phyloP scores from a whole-genome alignment of 345 rosid genomes.

The Sonneratia alba region DNA sequence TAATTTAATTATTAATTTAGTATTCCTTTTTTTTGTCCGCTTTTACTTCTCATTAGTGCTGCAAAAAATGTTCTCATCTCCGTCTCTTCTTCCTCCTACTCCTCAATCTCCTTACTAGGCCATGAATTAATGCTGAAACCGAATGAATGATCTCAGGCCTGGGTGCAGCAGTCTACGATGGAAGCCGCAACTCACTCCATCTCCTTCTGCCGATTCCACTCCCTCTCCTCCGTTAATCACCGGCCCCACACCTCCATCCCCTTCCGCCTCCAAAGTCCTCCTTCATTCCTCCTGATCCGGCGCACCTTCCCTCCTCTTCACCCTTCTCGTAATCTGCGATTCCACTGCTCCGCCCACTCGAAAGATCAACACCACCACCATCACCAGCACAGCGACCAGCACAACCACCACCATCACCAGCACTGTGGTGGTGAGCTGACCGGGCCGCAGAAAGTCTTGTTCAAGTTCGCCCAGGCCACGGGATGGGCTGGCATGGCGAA shows the following conservation, averaged over 20 bases:
- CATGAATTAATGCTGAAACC: background rate
- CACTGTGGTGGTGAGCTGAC: slow-evolving; percentile 30
- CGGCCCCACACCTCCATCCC: slow-evolving; percentile 7
- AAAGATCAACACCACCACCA: slow-evolving; percentile 10
- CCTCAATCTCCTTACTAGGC: background rate
- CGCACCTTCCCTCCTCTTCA: slow-evolving; percentile 11
- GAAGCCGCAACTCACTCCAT: slow-evolving; percentile 5
- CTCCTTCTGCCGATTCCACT: slow-evolving; percentile 4
- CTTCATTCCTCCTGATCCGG: slow-evolving; percentile 12
- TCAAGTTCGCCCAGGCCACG: slow-evolving; percentile 50
- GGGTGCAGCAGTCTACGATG: background rate
- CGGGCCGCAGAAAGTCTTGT: slow-evolving; percentile 38
- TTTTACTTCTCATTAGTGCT: too few species aligned
- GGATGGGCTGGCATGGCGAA: slow-evolving; percentile 76
- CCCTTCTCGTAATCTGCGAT: slow-evolving; percentile 11
- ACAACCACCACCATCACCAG: slow-evolving; percentile 27
- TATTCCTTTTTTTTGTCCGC: too few species aligned
- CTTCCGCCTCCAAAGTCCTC: slow-evolving; percentile 18
- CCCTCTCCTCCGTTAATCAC: background rate
- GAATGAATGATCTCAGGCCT: background rate
- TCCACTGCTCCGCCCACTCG: slow-evolving; percentile 9
- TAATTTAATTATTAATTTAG: too few species aligned
- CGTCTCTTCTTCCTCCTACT: background rate
- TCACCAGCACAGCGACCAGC: slow-evolving; percentile 16
- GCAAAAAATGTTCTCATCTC: background rate